Percentiles rank a stretch among this genome's conserved stretches.
These are phyloP conservation scores for Podospora sp. DNA, from an alignment of 495 filamentous ascomycete species.

Conservation along the genomic window DNA sequence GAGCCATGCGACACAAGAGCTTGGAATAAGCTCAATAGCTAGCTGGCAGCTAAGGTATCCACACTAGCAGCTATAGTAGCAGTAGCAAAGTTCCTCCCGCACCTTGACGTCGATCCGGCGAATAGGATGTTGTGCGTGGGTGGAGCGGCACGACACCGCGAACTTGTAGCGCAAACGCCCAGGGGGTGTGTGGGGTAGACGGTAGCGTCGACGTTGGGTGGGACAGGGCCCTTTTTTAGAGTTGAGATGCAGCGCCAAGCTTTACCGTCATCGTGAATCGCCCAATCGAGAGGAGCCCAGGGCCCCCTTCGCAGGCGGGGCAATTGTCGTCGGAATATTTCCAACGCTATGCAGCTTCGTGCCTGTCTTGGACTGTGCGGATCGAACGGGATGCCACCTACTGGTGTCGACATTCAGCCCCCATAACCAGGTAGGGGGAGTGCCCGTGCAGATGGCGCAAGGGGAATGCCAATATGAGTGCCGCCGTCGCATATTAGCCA, in stretches of 20 bases:
- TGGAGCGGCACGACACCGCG: background rate
- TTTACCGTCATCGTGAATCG: slow-evolving; percentile 15
- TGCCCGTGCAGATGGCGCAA: slow-evolving; percentile 18
- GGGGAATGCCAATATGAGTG: slow-evolving; percentile 26
- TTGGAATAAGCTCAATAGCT: background rate
- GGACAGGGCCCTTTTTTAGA: slow-evolving; percentile 16
- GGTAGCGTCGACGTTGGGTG: background rate
- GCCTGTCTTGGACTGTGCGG: slow-evolving; percentile 19
- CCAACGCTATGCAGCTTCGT: slow-evolving; percentile 20
- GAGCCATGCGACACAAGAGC: background rate
- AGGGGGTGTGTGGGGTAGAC: background rate
- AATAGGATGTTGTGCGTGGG: background rate
- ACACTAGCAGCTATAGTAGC: background rate
- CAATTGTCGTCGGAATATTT: slow-evolving; percentile 22
- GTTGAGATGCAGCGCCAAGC: slow-evolving; percentile 17
- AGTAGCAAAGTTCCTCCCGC: background rate
- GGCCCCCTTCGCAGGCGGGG: background rate
- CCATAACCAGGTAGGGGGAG: slow-evolving; percentile 32
- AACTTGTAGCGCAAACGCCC: background rate
- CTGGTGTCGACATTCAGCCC: slow-evolving; percentile 22
- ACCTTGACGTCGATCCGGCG: background rate
- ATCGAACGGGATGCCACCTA: slow-evolving; percentile 30
- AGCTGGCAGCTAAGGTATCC: background rate
- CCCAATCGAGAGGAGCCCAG: background rate
- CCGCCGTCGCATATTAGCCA: slow-evolving; percentile 31